These are phyloP conservation scores for Pythium dissotocum DNA, from an alignment of 352 stramenopile genomes.

Conservation along the genomic window DNA sequence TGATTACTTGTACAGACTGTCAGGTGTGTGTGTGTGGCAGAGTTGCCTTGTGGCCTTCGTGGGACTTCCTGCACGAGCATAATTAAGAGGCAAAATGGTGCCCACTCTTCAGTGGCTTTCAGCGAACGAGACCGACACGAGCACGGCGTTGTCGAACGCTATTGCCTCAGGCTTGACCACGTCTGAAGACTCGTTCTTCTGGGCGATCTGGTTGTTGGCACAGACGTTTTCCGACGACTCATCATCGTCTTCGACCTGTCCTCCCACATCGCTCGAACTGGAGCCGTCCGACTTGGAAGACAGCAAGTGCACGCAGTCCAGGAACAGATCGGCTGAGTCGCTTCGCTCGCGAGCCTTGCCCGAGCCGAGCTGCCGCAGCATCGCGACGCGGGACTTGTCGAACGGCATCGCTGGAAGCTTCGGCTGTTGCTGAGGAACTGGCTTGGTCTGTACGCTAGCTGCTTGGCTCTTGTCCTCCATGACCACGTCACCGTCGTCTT, in stretches of 20 bases:
- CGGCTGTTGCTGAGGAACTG: not conserved
- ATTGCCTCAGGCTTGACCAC: not conserved
- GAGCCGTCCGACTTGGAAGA: conserved; percentile 34
- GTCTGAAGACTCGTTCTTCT: not conserved
- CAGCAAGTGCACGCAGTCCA: conserved; percentile 76
- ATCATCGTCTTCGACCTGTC: not conserved
- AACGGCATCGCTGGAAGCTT: conserved; percentile 3
- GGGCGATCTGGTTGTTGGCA: not conserved
- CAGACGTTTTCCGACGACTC: conserved; percentile 7
- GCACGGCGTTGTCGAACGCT: not conserved
- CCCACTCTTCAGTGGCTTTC: not conserved
- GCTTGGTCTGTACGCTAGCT: not conserved
- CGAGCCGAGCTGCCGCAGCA: conserved; percentile 35
- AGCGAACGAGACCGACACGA: conserved; percentile 8
- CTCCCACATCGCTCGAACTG: conserved; percentile 1
- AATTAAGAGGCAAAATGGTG: conserved; percentile 3
- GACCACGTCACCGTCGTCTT: conserved; percentile 7
- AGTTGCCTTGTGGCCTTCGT: too few relatives aligned
- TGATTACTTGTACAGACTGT: conserved; percentile 13
- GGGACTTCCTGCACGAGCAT: not conserved
- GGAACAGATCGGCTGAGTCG: conserved; percentile 80
- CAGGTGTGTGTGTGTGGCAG: not conserved
- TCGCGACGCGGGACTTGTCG: conserved; percentile 54
- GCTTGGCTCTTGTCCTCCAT: not conserved
- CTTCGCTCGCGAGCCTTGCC: conserved; percentile 47